A percentile compares a stretch with the other conserved stretches of the same genome.
phyloP scores from a whole-genome alignment of 2,329 filamentous ascomycete species.

The Arthrobotrys megalospora region DNA sequence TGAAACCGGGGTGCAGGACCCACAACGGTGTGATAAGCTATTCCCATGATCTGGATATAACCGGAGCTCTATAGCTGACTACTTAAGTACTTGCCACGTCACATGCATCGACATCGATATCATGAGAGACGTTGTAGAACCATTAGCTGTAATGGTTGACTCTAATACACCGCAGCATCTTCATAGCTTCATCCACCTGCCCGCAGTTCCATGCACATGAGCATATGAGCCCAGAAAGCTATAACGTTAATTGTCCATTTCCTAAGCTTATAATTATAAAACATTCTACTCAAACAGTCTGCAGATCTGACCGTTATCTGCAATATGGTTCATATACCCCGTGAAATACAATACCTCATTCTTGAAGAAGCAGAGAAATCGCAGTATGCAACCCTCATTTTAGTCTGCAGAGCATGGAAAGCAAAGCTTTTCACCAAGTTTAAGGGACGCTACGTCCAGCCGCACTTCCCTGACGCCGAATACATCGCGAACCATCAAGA shows the following conservation, averaged over 20 bases:
- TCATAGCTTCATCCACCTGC: too few species aligned
- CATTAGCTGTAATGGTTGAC: background rate
- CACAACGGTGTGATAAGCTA: constrained; percentile 10
- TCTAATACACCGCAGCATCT: background rate
- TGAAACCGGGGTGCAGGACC: constrained; percentile 4
- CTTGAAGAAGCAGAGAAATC: constrained; percentile 22
- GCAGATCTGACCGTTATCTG: background rate
- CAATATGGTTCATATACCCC: constrained; percentile 5
- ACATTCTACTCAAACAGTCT: too few species aligned
- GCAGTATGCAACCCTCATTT: constrained; percentile 22
- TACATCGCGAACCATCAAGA: constrained; percentile 15
- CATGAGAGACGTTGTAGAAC: background rate
- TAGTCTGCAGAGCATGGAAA: constrained; percentile 38
- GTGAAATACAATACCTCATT: constrained; percentile 35
- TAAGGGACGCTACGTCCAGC: constrained; percentile 13
- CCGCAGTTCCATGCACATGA: too few species aligned
- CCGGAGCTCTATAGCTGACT: too few species aligned
- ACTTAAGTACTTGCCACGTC: constrained; percentile 8
- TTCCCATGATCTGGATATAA: constrained; percentile 12
- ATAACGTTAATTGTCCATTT: too few species aligned
- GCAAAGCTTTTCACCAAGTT: constrained; percentile 7
- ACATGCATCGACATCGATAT: constrained; percentile 1
- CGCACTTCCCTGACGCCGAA: constrained; percentile 20
- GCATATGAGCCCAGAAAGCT: too few species aligned
- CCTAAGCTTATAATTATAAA: too few species aligned